phyloP scores from a whole-genome alignment of 1,284 basidiomycete genomes.

The Cutaneotrichosporon sp. region DNA sequence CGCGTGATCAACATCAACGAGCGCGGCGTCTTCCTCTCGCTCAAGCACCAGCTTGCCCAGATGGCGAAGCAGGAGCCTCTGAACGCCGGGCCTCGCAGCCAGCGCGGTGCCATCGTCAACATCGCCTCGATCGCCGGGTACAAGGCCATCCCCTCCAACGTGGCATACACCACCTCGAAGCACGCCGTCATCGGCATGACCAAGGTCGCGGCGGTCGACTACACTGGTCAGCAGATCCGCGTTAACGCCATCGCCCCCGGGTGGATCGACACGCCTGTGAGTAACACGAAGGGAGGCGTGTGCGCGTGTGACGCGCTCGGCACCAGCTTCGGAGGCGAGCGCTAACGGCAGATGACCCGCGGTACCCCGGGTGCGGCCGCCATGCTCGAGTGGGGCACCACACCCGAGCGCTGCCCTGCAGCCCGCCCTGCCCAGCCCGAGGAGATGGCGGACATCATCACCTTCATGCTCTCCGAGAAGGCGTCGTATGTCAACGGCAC shows the following conservation, averaged over 20 bases:
- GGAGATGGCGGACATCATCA: conserved; percentile 40
- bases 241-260: conserved; percentile 24
- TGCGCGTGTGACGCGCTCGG: conserved; percentile 29
- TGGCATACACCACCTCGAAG: conserved; percentile 25
- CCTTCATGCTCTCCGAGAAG: conserved; percentile 36
- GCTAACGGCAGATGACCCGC: conserved; percentile 16
- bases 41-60: conserved; percentile 24
- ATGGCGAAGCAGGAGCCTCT: conserved; percentile 26
- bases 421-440: conserved; percentile 31
- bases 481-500: conserved; percentile 40
- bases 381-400: neutral
- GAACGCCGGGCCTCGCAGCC: conserved; percentile 16
- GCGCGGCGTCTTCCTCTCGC: conserved; percentile 26
- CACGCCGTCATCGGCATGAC: conserved; percentile 29
- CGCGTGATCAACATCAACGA: conserved; percentile 33
- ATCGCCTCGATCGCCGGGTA: conserved; percentile 18
- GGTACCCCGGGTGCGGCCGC: conserved; percentile 13
- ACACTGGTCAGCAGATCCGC: conserved; percentile 20
- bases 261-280: conserved; percentile 11
- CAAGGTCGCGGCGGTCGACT: conserved; percentile 24
- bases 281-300: neutral
- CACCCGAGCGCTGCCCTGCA: conserved; percentile 20
- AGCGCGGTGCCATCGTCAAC: conserved; percentile 30
- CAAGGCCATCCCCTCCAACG: conserved; percentile 6
- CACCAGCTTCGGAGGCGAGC: too few relatives aligned